Base-by-base conservation (phyloP, 176 grass and related monocot species). In the Phyllostachys edulis region DNA sequence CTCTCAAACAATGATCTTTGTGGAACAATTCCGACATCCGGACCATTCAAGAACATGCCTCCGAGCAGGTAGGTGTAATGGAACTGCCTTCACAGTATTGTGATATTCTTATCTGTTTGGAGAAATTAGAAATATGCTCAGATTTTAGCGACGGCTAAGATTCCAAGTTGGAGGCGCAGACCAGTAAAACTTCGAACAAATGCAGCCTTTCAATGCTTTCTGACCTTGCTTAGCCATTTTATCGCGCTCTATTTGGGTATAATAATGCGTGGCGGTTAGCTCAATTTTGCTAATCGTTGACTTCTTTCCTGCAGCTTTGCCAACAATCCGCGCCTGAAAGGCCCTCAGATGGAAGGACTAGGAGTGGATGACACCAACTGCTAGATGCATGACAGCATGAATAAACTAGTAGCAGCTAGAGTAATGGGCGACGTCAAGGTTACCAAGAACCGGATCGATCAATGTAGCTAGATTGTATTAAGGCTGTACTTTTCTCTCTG, bases 1-100 rank as follows among this genome's bases (percentile, higher is more conserved):
- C 60, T 97, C 63, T 93, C 95, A 2, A 90, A 84, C 82, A 97
- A 97, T 41, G 71, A 94, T 74, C 85, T 97, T 7, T 91, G 90
- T 55, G 92, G 95, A 54, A 82, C 92, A 24, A 94, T 93, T 82
- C 95, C 95, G 23, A 87, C 87, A 0, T 47, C 87, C 12, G 89
- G 92, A 6, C 75, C 85, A 34, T 97, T 97, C 37, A 34, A 74
- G 68, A 83, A 69, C 79, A 56, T 94, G 6, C 86, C 82, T 7
- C 57, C 73, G 46, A 80, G 17, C 79, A 90, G 92, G 92, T 94
- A 87, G 46, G 76, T 68, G 32, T 5, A 27, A 18, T 27, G n/a
- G 3, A 46, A 62, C 54, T 21, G 62, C 34, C 32, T 11, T 59
- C 20, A 46, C 5, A 5, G 15, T 51, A 51, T 17, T 51, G 14